Conservation (phyloP, 2,329 filamentous ascomycete species). For the Chalaropsis ovoidea region DNA sequence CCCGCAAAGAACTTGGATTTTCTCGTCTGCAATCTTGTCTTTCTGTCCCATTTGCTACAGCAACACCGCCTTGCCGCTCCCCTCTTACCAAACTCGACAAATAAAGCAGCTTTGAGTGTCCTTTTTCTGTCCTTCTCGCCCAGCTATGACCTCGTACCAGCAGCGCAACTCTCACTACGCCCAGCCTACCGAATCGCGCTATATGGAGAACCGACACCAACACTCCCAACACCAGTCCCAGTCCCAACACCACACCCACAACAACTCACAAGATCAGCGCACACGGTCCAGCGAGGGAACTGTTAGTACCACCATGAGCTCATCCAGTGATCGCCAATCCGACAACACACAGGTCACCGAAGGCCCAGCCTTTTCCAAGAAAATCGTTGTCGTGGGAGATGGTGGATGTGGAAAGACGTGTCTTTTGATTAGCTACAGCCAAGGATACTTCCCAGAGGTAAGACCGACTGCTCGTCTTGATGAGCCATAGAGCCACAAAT, state of each 20-base stretch:
- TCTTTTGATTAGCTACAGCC: slow-evolving; percentile 94
- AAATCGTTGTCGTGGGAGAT: slow-evolving; percentile 97
- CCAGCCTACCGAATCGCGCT: slow-evolving; percentile 22
- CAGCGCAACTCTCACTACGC: slow-evolving; percentile 23
- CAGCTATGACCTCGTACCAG: slow-evolving; percentile 25
- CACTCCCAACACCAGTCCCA: slow-evolving; percentile 21
- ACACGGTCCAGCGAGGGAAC: slow-evolving; percentile 77
- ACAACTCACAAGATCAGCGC: slow-evolving; percentile 41
- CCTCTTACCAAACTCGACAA: neutral
- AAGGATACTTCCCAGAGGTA: slow-evolving; percentile 98
- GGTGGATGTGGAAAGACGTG: slow-evolving; percentile 98
- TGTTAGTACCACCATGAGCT: slow-evolving; percentile 73
- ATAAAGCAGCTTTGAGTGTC: neutral
- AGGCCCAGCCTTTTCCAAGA: slow-evolving; percentile 90
- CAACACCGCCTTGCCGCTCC: neutral
- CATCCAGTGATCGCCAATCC: slow-evolving; percentile 64
- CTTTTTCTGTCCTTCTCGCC: slow-evolving; percentile 13
- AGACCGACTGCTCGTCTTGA: neutral
- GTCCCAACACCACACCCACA: slow-evolving; percentile 36
- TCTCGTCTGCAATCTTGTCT: neutral
- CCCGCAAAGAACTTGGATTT: neutral
- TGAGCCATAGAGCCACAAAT: slow-evolving; percentile 27
- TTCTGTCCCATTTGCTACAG: neutral
- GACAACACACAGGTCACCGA: slow-evolving; percentile 79
- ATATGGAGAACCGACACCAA: slow-evolving; percentile 21